phyloP scores from a whole-genome alignment of 345 rosid genomes.

The Cochlearia excelsa region DNA sequence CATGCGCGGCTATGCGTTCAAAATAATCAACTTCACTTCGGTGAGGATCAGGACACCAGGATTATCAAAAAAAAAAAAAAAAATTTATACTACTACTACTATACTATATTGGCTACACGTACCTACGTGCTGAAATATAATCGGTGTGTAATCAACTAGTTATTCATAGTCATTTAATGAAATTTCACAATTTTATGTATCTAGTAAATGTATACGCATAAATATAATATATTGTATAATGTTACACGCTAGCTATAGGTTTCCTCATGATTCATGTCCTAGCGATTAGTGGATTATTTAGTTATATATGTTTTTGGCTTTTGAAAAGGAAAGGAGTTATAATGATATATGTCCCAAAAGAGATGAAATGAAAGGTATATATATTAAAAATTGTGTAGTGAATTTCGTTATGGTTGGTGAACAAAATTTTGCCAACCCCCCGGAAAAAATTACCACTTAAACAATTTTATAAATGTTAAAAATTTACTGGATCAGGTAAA shows the following conservation, averaged over 20 bases:
- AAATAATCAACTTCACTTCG: no score
- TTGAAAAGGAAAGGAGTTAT: conserved; percentile 34
- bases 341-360: conserved; percentile 30
- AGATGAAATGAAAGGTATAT: conserved; percentile 29
- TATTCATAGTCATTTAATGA: not conserved
- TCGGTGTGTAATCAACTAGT: conserved; percentile 5
- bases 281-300: not conserved
- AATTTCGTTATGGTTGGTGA: conserved; percentile 50
- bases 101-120: no score
- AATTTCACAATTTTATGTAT: conserved; percentile 2
- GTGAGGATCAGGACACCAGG: no score
- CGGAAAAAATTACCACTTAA: conserved; percentile 37
- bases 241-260: conserved; percentile 31
- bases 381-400: conserved; percentile 32
- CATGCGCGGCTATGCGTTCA: no score
- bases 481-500: conserved; percentile 16
- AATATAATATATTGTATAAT: conserved; percentile 20
- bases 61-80: no score
- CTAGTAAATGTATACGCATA: conserved; percentile 27
- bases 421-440: conserved; percentile 43
- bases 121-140: conserved; percentile 9
- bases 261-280: conserved; percentile 34
- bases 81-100: no score
- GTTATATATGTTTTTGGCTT: conserved; percentile 12
- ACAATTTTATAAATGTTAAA: conserved; percentile 12